phyloP scores from a whole-genome alignment of 2,329 filamentous ascomycete genomes.

The Alternaria conjuncta region DNA sequence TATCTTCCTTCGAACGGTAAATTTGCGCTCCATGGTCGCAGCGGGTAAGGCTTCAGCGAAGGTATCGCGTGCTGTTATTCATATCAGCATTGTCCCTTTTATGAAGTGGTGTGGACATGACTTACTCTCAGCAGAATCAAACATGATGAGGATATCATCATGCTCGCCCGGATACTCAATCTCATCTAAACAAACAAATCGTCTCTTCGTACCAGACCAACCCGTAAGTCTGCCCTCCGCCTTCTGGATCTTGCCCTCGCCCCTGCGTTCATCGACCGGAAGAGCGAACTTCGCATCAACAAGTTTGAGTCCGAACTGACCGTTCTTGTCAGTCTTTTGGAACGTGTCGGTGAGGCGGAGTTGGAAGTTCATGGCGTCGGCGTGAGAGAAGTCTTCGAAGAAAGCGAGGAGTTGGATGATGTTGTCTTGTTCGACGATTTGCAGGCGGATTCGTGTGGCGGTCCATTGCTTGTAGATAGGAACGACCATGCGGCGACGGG shows the following conservation, averaged over 20 bases:
- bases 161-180: constrained; percentile 91
- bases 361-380: constrained; percentile 86
- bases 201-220: constrained; percentile 64
- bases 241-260: constrained; percentile 57
- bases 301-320: constrained; percentile 75
- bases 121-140: constrained; percentile 80
- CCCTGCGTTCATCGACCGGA: constrained; percentile 63
- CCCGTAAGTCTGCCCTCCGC: constrained; percentile 56
- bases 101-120: constrained; percentile 15
- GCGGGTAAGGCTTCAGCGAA: constrained; percentile 56
- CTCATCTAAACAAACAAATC: constrained; percentile 84
- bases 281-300: constrained; percentile 91
- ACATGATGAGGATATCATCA: constrained; percentile 86
- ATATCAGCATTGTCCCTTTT: background rate
- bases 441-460: constrained; percentile 77
- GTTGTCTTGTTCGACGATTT: constrained; percentile 78
- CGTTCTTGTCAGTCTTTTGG: constrained; percentile 62
- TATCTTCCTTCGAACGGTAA: constrained; percentile 53
- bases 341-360: constrained; percentile 85
- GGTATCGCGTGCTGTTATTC: constrained; percentile 50
- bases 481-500: constrained; percentile 85
- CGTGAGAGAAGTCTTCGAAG: constrained; percentile 86
- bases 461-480: constrained; percentile 96
- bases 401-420: constrained; percentile 81
- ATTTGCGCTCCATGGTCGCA: constrained; percentile 48